Evolutionary conservation across 1,284 basidiomycete genomes (phyloP).

Genomic region (Pulveroboletus sp.): DNA sequence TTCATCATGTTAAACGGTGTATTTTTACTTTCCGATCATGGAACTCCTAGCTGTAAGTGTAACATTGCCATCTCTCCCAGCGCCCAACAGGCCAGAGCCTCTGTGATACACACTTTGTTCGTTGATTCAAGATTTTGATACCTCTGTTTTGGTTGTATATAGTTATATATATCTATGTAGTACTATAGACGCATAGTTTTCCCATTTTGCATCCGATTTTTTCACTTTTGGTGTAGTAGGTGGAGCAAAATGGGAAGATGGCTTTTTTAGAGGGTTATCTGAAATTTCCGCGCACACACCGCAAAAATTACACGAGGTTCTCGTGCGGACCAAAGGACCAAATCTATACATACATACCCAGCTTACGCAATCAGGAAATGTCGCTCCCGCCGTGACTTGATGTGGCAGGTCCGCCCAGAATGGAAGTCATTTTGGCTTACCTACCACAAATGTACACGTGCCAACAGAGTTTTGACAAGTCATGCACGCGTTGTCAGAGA

Average conservation of each 20-base stretch:
- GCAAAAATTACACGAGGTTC: constrained; percentile 11
- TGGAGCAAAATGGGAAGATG: constrained; percentile 14
- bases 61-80: constrained; percentile 24
- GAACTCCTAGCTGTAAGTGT: constrained; percentile 34
- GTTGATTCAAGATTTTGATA: constrained; percentile 14
- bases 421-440: not conserved
- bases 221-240: constrained; percentile 2
- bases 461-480: constrained; percentile 6
- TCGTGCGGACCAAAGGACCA: not conserved
- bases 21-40: constrained; percentile 31
- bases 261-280: constrained; percentile 2
- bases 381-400: constrained; percentile 3
- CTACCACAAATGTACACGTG: constrained; percentile 10
- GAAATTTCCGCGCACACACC: constrained; percentile 5
- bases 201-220: not conserved
- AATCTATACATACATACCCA: not conserved
- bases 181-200: constrained; percentile 6
- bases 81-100: not conserved
- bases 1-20: constrained; percentile 22
- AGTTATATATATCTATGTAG: constrained; percentile 38
- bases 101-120: constrained; percentile 26
- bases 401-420: not conserved
- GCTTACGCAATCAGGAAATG: constrained; percentile 2
- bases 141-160: constrained; percentile 29
- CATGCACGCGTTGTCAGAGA: constrained; percentile 9